phyloP scores from a whole-genome alignment of 305 asterid genomes.

The Ilex paraguariensis region DNA sequence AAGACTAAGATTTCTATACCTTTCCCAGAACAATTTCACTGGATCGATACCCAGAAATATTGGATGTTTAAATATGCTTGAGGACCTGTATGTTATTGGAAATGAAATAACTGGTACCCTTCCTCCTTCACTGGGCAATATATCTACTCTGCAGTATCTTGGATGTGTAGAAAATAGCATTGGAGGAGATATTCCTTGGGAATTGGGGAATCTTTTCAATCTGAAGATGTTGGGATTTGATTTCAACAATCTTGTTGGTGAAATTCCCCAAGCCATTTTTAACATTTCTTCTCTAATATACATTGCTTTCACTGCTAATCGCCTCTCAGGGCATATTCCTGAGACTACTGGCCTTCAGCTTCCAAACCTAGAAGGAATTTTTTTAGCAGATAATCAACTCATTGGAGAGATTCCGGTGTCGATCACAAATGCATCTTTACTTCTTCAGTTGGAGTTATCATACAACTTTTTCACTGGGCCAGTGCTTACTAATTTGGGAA shows the following conservation, averaged over 20 bases:
- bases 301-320: slow-evolving; percentile 28
- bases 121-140: slow-evolving; percentile 33
- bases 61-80: slow-evolving; percentile 26
- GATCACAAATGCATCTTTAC: slow-evolving; percentile 29
- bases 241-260: slow-evolving; percentile 27
- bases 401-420: slow-evolving; percentile 24
- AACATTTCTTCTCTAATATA: slow-evolving; percentile 30
- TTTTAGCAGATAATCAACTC: slow-evolving; percentile 15
- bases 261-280: slow-evolving; percentile 28
- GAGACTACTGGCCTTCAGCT: slow-evolving; percentile 21
- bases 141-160: slow-evolving; percentile 17
- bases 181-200: slow-evolving; percentile 21
- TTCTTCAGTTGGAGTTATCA: slow-evolving; percentile 26
- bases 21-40: slow-evolving; percentile 26
- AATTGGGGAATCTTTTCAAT: slow-evolving; percentile 17
- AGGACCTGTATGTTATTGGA: slow-evolving; percentile 15
- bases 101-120: slow-evolving; percentile 23
- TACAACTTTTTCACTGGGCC: slow-evolving; percentile 27
- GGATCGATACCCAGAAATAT: slow-evolving; percentile 26
- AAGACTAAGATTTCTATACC: slow-evolving; percentile 9
- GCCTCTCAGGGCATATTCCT: slow-evolving; percentile 26
- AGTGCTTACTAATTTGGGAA: slow-evolving; percentile 29
- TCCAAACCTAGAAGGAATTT: slow-evolving; percentile 31
- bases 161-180: neutral
- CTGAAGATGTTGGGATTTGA: slow-evolving; percentile 31